Evolutionary conservation across 192 early-diverging fungal genomes (phyloP).

Genomic region (Coemansia sp.): DNA sequence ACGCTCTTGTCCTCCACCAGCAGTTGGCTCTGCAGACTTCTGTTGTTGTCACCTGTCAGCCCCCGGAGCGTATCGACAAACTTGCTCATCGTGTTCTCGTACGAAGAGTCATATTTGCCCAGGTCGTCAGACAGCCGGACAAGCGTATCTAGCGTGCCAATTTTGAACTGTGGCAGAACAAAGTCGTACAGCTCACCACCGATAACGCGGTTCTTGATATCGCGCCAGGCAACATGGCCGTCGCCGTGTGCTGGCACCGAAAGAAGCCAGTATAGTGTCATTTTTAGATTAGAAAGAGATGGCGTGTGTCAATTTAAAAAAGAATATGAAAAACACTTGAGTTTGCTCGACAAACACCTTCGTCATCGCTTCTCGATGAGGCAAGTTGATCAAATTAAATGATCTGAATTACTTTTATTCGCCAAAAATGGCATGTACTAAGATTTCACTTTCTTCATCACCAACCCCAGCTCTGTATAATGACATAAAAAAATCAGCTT

Average conservation of each 20-base stretch:
- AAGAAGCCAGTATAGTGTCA: slow-evolving; percentile 65
- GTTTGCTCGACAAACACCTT: no score
- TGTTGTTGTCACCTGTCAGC: slow-evolving; percentile 43
- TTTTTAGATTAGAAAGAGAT: slow-evolving; percentile 10
- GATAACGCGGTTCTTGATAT: slow-evolving; percentile 51
- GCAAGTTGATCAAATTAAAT: no score
- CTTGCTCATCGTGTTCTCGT: slow-evolving; percentile 76
- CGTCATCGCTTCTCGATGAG: no score
- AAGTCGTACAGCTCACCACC: slow-evolving; percentile 83
- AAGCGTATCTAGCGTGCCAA: slow-evolving; percentile 90
- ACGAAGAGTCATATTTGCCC: slow-evolving; percentile 73
- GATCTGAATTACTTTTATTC: no score
- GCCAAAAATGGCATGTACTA: no score
- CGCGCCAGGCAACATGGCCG: slow-evolving; percentile 43
- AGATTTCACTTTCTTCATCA: no score
- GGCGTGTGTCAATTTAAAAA: neutral
- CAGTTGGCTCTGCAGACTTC: slow-evolving; percentile 8
- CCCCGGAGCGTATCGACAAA: slow-evolving; percentile 79
- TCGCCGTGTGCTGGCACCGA: slow-evolving; percentile 89
- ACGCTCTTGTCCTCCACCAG: slow-evolving; percentile 59
- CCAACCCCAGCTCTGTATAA: no score
- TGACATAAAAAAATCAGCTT: no score
- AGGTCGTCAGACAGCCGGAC: slow-evolving; percentile 95
- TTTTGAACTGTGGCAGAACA: slow-evolving; percentile 79
- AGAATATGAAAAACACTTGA: neutral